Evolutionary conservation across 2,329 filamentous ascomycete genomes (phyloP).

Genomic region (Mycosphaerella arachidis): DNA sequence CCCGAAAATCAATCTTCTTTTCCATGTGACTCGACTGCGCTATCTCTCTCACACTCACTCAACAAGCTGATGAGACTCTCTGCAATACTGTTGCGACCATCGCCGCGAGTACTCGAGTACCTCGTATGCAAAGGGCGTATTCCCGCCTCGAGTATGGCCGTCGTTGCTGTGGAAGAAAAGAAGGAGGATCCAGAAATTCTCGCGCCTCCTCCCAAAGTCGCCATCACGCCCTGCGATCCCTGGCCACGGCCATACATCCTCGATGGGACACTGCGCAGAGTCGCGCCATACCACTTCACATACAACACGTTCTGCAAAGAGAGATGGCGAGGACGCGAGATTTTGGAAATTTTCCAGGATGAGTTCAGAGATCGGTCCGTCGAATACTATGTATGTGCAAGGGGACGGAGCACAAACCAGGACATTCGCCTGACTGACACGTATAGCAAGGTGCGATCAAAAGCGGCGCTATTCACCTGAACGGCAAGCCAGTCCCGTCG

Average conservation of each 20-base stretch:
- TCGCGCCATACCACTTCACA: slow-evolving; percentile 83
- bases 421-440: slow-evolving; percentile 29
- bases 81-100: slow-evolving; percentile 32
- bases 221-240: slow-evolving; percentile 53
- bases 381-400: slow-evolving; percentile 70
- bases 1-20: neutral
- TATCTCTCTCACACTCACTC: neutral
- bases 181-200: slow-evolving; percentile 35
- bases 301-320: slow-evolving; percentile 96
- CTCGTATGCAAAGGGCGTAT: slow-evolving; percentile 45
- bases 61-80: slow-evolving; percentile 12
- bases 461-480: slow-evolving; percentile 71
- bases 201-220: slow-evolving; percentile 45
- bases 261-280: slow-evolving; percentile 75
- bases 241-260: slow-evolving; percentile 73
- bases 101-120: slow-evolving; percentile 49
- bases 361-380: slow-evolving; percentile 86
- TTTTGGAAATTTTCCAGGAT: slow-evolving; percentile 82
- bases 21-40: neutral
- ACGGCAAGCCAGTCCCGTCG: slow-evolving; percentile 63
- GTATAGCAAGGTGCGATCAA: slow-evolving; percentile 68
- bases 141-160: slow-evolving; percentile 25
- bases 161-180: slow-evolving; percentile 25
- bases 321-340: slow-evolving; percentile 75
- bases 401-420: slow-evolving; percentile 8